These are phyloP conservation scores for Salvia splendens DNA, from an alignment of 257 asterid species.

Conservation along the genomic window DNA sequence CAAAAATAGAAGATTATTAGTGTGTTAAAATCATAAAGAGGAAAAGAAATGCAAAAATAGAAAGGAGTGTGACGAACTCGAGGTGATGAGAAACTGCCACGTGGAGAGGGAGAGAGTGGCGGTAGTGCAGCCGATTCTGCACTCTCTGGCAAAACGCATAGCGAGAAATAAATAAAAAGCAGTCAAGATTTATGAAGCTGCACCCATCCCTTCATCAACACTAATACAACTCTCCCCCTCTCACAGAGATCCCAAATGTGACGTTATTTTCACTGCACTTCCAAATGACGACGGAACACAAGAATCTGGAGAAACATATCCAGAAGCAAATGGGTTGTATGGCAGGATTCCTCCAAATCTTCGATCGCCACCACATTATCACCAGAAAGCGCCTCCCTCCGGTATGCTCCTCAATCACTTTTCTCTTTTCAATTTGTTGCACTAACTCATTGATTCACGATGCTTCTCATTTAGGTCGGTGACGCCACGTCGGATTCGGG, in stretches of 20 bases:
- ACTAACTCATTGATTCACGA: neutral
- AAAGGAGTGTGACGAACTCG: neutral
- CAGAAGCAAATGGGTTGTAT: constrained; percentile 83
- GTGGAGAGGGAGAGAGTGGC: neutral
- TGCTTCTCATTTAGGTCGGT: constrained; percentile 36
- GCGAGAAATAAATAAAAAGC: constrained; percentile 21
- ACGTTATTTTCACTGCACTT: constrained; percentile 32
- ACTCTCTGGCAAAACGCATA: constrained; percentile 24
- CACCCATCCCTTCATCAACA: constrained; percentile 12
- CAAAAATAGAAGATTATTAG: too few relatives aligned
- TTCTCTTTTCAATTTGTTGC: neutral
- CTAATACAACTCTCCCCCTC: constrained; percentile 17
- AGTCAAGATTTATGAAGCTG: constrained; percentile 18
- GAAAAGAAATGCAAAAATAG: too few relatives aligned
- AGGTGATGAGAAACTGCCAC: neutral
- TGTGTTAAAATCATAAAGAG: too few relatives aligned
- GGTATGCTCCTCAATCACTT: constrained; percentile 25
- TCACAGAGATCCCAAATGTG: constrained; percentile 29
- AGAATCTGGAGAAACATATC: constrained; percentile 54
- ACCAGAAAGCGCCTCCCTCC: constrained; percentile 57
- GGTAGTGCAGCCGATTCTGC: constrained; percentile 28
- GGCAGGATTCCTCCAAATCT: constrained; percentile 76
- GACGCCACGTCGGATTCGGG: constrained; percentile 46
- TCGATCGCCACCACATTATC: constrained; percentile 74
- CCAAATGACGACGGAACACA: constrained; percentile 49